These are phyloP conservation scores for Byssothecium circinans DNA, from an alignment of 2,329 filamentous ascomycete species.

Conservation along the genomic window DNA sequence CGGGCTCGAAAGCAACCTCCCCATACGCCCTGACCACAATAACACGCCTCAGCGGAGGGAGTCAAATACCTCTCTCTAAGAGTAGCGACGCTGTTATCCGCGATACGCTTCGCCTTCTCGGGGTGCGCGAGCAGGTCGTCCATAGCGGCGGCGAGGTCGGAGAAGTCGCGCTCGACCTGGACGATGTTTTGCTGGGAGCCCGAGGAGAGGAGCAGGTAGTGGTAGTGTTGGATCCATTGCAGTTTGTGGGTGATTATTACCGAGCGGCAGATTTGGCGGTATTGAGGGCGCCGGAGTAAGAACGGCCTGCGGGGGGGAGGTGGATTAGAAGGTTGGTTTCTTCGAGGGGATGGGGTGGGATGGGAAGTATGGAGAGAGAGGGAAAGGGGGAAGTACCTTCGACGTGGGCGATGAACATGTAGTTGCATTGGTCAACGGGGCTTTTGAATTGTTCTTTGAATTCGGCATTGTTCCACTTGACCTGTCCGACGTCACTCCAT, in stretches of 20 bases:
- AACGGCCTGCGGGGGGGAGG: conserved; percentile 32
- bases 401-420: conserved; percentile 58
- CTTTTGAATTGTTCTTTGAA: conserved; percentile 48
- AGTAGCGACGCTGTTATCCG: conserved; percentile 32
- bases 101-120: conserved; percentile 37
- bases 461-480: conserved; percentile 31
- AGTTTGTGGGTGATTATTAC: conserved; percentile 39
- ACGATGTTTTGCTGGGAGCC: conserved; percentile 39
- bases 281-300: conserved; percentile 57
- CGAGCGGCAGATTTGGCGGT: conserved; percentile 54
- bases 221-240: conserved; percentile 40
- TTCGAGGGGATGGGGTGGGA: not conserved
- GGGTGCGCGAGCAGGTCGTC: conserved; percentile 35
- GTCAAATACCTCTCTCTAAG: conserved; percentile 39
- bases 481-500: conserved; percentile 38
- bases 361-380: not conserved
- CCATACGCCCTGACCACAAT: conserved; percentile 33
- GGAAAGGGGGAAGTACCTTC: conserved; percentile 44
- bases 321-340: conserved; percentile 13
- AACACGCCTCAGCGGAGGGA: conserved; percentile 36
- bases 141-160: conserved; percentile 31
- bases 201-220: conserved; percentile 32
- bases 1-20: conserved; percentile 31
- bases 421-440: conserved; percentile 58
- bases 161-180: conserved; percentile 40